Percentiles rank a stretch among this genome's conserved stretches.
phyloP scores from a whole-genome alignment of 2,329 filamentous ascomycete species.

The Aspergillus pseudoviridinutans region DNA sequence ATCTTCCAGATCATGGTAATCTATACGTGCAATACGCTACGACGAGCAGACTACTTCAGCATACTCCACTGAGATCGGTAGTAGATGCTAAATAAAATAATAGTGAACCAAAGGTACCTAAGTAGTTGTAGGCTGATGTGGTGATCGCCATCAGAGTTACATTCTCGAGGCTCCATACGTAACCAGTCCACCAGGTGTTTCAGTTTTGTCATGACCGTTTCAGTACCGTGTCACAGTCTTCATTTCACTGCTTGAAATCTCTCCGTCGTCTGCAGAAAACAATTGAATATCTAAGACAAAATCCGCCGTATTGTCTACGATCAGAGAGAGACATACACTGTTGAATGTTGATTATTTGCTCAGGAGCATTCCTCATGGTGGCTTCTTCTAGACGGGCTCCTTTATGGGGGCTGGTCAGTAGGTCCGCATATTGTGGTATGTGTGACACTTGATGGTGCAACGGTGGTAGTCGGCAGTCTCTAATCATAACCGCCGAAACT shows the following conservation, averaged over 20 bases:
- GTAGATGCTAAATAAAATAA: too few species aligned
- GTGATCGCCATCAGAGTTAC: background rate
- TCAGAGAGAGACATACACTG: background rate
- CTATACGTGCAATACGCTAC: too few species aligned
- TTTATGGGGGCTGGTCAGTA: background rate
- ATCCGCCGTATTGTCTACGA: background rate
- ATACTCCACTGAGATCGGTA: too few species aligned
- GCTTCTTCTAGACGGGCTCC: background rate
- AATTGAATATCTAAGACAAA: background rate
- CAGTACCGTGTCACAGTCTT: background rate
- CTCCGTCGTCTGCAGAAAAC: background rate
- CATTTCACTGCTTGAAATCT: background rate
- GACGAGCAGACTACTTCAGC: too few species aligned
- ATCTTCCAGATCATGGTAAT: background rate
- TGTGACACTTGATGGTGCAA: constrained; percentile 26
- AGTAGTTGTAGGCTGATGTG: background rate
- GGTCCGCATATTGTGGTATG: constrained; percentile 15
- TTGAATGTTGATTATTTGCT: background rate
- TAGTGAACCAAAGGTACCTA: background rate
- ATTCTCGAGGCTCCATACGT: background rate
- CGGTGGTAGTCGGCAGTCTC: constrained; percentile 22
- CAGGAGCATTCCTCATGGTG: background rate
- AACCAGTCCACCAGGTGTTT: background rate
- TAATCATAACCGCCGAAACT: constrained; percentile 16
- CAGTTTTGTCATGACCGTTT: background rate